Percentiles rank a stretch among this genome's conserved stretches.
Evolutionary conservation across 2,329 filamentous ascomycete species (phyloP).

Genomic region (Ilyonectria mors-panacis): DNA sequence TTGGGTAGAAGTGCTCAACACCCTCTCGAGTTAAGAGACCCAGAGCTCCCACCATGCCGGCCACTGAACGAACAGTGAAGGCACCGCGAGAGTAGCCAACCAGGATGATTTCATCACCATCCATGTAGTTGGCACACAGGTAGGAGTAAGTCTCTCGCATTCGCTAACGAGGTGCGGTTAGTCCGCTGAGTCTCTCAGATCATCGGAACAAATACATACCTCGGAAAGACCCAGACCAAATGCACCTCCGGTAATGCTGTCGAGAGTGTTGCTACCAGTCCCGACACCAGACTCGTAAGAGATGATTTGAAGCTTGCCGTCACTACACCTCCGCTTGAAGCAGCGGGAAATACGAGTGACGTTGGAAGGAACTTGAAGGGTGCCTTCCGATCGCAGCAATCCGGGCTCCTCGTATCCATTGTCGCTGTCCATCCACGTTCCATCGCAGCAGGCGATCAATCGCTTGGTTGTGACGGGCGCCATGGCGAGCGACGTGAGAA

Average conservation of each 20-base stretch:
- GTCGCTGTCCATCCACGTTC: constrained; percentile 69
- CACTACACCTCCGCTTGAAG: constrained; percentile 65
- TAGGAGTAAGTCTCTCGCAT: constrained; percentile 75
- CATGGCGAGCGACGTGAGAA: constrained; percentile 1
- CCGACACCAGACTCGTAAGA: constrained; percentile 75
- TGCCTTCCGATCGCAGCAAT: constrained; percentile 55
- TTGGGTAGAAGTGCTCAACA: constrained; percentile 68
- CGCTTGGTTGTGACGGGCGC: constrained; percentile 56
- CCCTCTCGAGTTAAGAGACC: constrained; percentile 68
- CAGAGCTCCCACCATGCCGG: constrained; percentile 66
- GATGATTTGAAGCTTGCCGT: constrained; percentile 71
- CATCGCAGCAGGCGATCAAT: constrained; percentile 67
- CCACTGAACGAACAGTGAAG: constrained; percentile 71
- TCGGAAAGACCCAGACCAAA: constrained; percentile 70
- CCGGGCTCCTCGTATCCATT: constrained; percentile 61
- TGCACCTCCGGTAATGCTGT: constrained; percentile 67
- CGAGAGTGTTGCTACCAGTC: constrained; percentile 64
- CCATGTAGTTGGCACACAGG: constrained; percentile 72
- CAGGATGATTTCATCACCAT: constrained; percentile 70
- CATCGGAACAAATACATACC: constrained; percentile 50
- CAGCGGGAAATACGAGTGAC: constrained; percentile 73
- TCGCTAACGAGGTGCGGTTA: constrained; percentile 52
- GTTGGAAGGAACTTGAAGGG: constrained; percentile 69
- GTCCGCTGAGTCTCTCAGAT: neutral
- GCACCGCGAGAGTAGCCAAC: constrained; percentile 72